A percentile compares a stretch with the other conserved stretches of the same genome.
Evolutionary conservation across 108 stramenopile species (phyloP).

Genomic region (Nitzschia sp.): DNA sequence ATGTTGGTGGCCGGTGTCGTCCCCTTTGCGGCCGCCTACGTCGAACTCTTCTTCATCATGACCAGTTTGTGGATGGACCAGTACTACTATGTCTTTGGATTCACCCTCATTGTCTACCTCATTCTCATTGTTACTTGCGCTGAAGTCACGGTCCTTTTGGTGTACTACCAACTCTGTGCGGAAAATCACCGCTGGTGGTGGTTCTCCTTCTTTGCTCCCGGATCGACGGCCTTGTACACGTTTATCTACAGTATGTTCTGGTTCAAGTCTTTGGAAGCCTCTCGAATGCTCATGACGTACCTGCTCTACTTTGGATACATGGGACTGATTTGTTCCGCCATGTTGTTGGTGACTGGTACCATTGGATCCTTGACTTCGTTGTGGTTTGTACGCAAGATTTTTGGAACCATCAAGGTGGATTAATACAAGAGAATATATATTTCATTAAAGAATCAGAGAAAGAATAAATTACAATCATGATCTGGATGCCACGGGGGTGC

Average conservation of each 20-base stretch:
- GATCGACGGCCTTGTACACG: slow-evolving; percentile 90
- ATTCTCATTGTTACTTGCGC: slow-evolving; percentile 95
- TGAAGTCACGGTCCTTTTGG: slow-evolving; percentile 94
- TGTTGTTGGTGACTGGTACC: slow-evolving; percentile 92
- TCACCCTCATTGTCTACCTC: slow-evolving; percentile 93
- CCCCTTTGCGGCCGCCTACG: slow-evolving; percentile 98
- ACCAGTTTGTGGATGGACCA: slow-evolving; percentile 98
- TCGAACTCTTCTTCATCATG: slow-evolving; percentile 99
- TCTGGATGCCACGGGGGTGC: too few relatives aligned
- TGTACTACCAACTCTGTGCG: slow-evolving; percentile 98
- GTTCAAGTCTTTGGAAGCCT: slow-evolving; percentile 90
- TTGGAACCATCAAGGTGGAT: slow-evolving; percentile 95
- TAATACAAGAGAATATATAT: too few relatives aligned
- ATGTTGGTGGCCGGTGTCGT: slow-evolving; percentile 88
- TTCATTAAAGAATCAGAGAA: too few relatives aligned
- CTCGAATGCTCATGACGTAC: slow-evolving; percentile 94
- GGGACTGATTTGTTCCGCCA: slow-evolving; percentile 86
- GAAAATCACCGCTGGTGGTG: slow-evolving; percentile 99
- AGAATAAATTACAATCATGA: too few relatives aligned
- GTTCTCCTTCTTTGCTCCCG: slow-evolving; percentile 94
- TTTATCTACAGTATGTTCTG: slow-evolving; percentile 93
- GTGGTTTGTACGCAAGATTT: slow-evolving; percentile 96
- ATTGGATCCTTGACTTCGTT: slow-evolving; percentile 90
- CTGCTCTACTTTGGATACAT: slow-evolving; percentile 99
- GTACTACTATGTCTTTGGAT: slow-evolving; percentile 99